Evolutionary conservation across 1,284 basidiomycete species (phyloP).

Genomic region (Rhodofomes roseus): DNA sequence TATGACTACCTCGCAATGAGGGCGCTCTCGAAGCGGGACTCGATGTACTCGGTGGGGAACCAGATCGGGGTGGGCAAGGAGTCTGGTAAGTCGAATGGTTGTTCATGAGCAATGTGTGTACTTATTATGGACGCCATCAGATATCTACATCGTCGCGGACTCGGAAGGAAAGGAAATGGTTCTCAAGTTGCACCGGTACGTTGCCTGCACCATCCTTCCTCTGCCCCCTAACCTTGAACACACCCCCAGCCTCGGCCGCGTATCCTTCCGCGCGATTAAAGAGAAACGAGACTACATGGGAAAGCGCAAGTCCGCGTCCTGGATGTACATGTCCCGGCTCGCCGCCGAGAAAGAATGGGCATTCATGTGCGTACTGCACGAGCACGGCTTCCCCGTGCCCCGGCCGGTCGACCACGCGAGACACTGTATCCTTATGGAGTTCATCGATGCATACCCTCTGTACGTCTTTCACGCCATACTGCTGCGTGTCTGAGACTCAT

Average conservation of each 20-base stretch:
- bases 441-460: constrained; percentile 95
- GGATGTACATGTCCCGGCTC: constrained; percentile 99
- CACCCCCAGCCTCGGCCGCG: constrained; percentile 78
- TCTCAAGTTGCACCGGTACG: constrained; percentile 87
- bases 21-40: constrained; percentile 86
- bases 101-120: not conserved
- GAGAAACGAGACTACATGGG: constrained; percentile 96
- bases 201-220: not conserved
- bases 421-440: constrained; percentile 95
- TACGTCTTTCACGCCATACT: constrained; percentile 34
- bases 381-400: constrained; percentile 93
- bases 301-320: constrained; percentile 92
- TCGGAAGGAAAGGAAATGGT: constrained; percentile 83
- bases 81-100: constrained; percentile 54
- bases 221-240: not conserved
- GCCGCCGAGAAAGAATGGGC: constrained; percentile 97
- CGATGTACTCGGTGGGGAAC: constrained; percentile 88
- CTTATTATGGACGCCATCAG: constrained; percentile 30
- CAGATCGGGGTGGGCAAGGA: constrained; percentile 99
- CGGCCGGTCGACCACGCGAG: constrained; percentile 91
- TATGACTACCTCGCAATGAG: constrained; percentile 96
- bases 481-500: not conserved
- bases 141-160: constrained; percentile 93
- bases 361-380: constrained; percentile 96
- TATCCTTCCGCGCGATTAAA: constrained; percentile 97